Conservation (phyloP, 768 basidiomycete species). For the Xerocomellus chrysenteron region DNA sequence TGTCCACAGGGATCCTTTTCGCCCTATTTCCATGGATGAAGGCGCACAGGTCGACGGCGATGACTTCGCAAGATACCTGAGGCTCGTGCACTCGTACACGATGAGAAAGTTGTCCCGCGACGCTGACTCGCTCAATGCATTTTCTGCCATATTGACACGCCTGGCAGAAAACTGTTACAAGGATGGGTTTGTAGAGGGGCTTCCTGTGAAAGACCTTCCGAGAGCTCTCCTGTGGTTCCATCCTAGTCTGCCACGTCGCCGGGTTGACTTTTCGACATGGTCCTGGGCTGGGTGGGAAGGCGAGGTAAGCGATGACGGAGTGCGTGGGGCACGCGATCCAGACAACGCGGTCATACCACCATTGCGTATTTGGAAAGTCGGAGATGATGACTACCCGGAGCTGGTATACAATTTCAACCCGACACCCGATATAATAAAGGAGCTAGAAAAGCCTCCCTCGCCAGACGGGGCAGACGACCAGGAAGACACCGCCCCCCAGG, state of each 20-base stretch:
- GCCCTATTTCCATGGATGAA: background rate
- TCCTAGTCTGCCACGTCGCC: background rate
- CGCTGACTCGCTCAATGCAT: conserved; percentile 13
- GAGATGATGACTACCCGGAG: background rate
- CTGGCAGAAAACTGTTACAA: background rate
- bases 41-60: background rate
- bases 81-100: conserved; percentile 7
- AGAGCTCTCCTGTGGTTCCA: conserved; percentile 14
- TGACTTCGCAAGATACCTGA: background rate
- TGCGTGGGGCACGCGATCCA: background rate
- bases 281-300: conserved; percentile 18
- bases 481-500: background rate
- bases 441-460: background rate
- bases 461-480: background rate
- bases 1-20: conserved; percentile 10
- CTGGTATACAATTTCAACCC: conserved; percentile 11
- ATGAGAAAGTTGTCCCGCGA: conserved; percentile 5
- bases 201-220: conserved; percentile 8
- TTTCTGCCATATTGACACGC: conserved; percentile 13
- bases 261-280: conserved; percentile 2
- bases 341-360: background rate
- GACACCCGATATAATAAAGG: background rate
- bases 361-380: conserved; percentile 11
- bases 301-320: background rate
- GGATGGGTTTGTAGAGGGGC: conserved; percentile 16